phyloP scores from a whole-genome alignment of 2,329 filamentous ascomycete species.

The Aureobasidium sp. region DNA sequence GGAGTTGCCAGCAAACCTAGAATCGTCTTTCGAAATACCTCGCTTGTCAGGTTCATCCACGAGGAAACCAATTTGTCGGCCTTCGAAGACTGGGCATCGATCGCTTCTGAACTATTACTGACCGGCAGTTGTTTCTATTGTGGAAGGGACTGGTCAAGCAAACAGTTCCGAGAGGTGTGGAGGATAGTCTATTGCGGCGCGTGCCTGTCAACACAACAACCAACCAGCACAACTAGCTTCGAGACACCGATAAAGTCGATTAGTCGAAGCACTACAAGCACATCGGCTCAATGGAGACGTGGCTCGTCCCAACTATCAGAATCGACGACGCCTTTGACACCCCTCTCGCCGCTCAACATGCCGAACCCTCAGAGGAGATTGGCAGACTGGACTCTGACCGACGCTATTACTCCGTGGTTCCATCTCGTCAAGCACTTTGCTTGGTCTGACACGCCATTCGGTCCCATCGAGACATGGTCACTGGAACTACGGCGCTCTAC shows the following conservation, averaged over 20 bases:
- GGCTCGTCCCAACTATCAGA: background rate
- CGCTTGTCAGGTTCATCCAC: background rate
- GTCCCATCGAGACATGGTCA: constrained; percentile 12
- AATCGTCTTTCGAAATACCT: constrained; percentile 4
- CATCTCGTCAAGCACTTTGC: constrained; percentile 5
- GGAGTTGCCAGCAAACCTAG: background rate
- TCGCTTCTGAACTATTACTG: background rate
- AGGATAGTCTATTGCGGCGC: background rate
- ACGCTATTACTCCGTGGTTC: background rate
- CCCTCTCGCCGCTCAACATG: background rate
- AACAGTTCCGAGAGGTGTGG: background rate
- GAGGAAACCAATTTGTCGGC: background rate
- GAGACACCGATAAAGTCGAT: background rate
- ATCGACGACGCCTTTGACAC: background rate
- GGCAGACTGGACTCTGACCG: background rate
- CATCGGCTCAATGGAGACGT: background rate
- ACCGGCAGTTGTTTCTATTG: background rate
- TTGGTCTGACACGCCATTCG: constrained; percentile 12
- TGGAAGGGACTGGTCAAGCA: constrained; percentile 6
- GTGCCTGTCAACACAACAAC: background rate
- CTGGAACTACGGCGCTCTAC: constrained; percentile 3
- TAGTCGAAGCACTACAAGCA: background rate
- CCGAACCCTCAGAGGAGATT: background rate
- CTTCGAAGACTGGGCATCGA: background rate
- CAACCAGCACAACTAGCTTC: background rate